These are phyloP conservation scores for Botryotinia globosa DNA, from an alignment of 2,329 filamentous ascomycete genomes.

Conservation along the genomic window DNA sequence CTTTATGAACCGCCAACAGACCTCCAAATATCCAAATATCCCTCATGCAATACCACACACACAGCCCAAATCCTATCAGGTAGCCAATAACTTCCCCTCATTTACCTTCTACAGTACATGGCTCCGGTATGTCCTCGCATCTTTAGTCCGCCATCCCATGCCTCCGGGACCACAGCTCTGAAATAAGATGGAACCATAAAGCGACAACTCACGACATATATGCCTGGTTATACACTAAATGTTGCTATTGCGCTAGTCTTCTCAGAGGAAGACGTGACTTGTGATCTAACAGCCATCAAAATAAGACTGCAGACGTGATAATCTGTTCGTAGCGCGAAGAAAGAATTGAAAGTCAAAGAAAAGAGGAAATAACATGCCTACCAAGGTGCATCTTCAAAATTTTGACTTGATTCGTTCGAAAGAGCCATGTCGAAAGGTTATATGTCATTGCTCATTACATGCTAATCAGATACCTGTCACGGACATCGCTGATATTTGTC, in stretches of 20 bases:
- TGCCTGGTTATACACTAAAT: conserved; percentile 28
- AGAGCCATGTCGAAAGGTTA: conserved; percentile 6
- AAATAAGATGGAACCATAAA: conserved; percentile 43
- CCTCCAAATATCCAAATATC: neutral
- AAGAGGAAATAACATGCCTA: neutral
- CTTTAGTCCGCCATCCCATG: conserved; percentile 55
- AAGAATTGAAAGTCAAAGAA: neutral
- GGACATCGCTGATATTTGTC: neutral
- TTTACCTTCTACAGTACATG: neutral
- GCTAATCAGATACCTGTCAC: conserved; percentile 3
- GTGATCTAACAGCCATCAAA: conserved; percentile 51
- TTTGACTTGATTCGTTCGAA: neutral
- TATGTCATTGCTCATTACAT: conserved; percentile 15
- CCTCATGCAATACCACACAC: conserved; percentile 11
- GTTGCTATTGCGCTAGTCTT: conserved; percentile 50
- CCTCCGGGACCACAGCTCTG: conserved; percentile 53
- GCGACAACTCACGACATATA: conserved; percentile 30
- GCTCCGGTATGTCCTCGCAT: conserved; percentile 47
- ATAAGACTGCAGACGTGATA: conserved; percentile 46
- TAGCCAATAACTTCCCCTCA: neutral
- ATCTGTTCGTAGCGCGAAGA: conserved; percentile 52
- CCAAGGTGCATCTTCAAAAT: neutral
- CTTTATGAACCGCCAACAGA: neutral
- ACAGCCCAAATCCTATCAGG: neutral
- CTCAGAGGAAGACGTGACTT: conserved; percentile 40